Percentiles rank a stretch among this genome's conserved stretches.
Evolutionary conservation across 768 basidiomycete genomes (phyloP).

Genomic region (Polyporus arcularius): DNA sequence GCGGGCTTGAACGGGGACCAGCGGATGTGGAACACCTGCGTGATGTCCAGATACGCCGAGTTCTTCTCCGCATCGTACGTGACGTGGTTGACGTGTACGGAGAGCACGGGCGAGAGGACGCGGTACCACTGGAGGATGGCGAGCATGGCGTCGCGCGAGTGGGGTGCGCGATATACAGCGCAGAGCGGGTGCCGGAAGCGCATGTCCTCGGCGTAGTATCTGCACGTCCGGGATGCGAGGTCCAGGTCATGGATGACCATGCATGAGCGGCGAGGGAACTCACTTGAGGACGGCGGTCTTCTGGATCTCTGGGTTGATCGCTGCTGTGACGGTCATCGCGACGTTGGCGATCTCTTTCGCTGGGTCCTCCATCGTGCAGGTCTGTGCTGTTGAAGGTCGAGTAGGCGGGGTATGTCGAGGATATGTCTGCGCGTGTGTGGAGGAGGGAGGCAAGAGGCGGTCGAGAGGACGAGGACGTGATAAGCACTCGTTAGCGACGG

Average conservation of each 20-base stretch:
- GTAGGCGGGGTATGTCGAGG: too few species aligned
- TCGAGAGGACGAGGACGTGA: too few species aligned
- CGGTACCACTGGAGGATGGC: conserved; percentile 71
- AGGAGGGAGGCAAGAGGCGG: too few species aligned
- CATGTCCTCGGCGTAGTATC: conserved; percentile 56
- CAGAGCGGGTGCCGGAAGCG: conserved; percentile 62
- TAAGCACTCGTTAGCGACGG: too few species aligned
- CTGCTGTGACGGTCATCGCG: conserved; percentile 45
- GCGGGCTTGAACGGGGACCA: conserved; percentile 46
- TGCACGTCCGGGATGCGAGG: conserved; percentile 9
- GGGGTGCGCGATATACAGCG: conserved; percentile 45
- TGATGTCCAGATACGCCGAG: conserved; percentile 54
- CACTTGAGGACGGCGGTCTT: conserved; percentile 40
- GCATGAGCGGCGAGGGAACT: neutral
- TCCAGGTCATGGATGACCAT: too few species aligned
- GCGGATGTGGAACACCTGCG: too few species aligned
- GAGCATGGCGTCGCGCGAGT: conserved; percentile 55
- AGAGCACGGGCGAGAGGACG: conserved; percentile 54
- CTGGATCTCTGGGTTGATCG: conserved; percentile 48
- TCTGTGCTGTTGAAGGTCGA: too few species aligned
- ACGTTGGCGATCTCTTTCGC: conserved; percentile 48
- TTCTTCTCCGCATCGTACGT: conserved; percentile 47
- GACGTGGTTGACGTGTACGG: conserved; percentile 44
- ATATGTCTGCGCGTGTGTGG: too few species aligned
- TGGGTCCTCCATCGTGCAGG: conserved; percentile 54